Evolutionary conservation across 2,329 filamentous ascomycete genomes (phyloP).

Genomic region (Xylariaceae sp.): DNA sequence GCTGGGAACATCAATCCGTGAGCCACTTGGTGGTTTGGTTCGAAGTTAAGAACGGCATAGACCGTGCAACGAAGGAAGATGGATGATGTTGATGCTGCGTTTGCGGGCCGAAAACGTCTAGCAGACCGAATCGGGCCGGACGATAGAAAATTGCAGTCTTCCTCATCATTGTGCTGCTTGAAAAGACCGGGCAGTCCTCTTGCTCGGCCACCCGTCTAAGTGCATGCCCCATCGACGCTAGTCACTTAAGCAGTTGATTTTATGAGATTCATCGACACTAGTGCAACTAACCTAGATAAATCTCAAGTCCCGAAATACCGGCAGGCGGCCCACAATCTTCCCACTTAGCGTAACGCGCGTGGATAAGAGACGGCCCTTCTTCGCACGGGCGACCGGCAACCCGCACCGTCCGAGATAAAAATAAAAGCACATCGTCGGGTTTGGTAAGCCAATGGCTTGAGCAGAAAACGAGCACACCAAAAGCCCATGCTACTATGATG

Average conservation of each 20-base stretch:
- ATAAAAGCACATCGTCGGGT: background rate
- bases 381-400: constrained; percentile 9
- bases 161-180: background rate
- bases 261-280: background rate
- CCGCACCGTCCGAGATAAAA: background rate
- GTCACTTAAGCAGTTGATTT: background rate
- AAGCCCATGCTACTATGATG: background rate
- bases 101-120: background rate
- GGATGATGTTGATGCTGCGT: background rate
- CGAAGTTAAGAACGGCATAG: too few relatives aligned
- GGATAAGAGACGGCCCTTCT: constrained; percentile 38
- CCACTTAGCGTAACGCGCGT: constrained; percentile 35
- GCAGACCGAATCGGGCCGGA: background rate
- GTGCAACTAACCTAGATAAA: background rate
- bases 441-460: too few relatives aligned
- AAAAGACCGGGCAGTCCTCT: too few relatives aligned
- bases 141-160: background rate
- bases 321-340: background rate
- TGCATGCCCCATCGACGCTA: too few relatives aligned
- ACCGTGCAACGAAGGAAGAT: too few relatives aligned
- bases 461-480: background rate
- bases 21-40: too few relatives aligned
- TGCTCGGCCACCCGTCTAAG: too few relatives aligned
- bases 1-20: too few relatives aligned
- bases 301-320: constrained; percentile 4